Evolutionary conservation across 108 stramenopile genomes (phyloP).

Genomic region (Epipyxis sp.): DNA sequence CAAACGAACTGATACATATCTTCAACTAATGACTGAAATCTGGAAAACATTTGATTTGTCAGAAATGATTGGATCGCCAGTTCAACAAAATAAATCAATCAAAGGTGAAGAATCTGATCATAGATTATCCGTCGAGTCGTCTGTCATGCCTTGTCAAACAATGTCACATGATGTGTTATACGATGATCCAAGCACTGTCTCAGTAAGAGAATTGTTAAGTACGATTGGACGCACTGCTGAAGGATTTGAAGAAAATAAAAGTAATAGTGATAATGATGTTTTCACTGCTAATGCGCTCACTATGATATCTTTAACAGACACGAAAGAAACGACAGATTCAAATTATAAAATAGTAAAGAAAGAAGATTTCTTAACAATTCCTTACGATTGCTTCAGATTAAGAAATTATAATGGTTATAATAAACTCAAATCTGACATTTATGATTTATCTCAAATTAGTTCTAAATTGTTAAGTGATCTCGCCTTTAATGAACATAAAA

Average conservation of each 20-base stretch:
- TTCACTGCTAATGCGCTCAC: background rate
- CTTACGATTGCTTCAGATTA: background rate
- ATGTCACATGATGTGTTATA: no score
- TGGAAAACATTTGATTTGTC: background rate
- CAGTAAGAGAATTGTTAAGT: no score
- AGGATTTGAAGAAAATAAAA: background rate
- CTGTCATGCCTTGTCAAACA: no score
- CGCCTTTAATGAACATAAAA: background rate
- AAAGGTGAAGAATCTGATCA: no score
- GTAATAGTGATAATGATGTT: background rate
- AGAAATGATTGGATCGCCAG: background rate
- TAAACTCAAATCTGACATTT: background rate
- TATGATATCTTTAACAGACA: background rate
- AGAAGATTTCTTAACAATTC: background rate
- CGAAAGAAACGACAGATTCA: background rate
- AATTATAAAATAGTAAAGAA: no score
- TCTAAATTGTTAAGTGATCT: background rate
- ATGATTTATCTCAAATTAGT: background rate
- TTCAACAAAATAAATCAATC: background rate
- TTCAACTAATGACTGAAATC: background rate
- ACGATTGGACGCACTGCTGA: background rate
- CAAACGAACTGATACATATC: slow-evolving; percentile 7
- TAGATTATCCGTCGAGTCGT: no score
- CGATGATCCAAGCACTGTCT: no score
- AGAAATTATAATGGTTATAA: background rate